These are phyloP conservation scores for Gastrodia elata DNA, from an alignment of 106 monocot genomes.

Conservation along the genomic window DNA sequence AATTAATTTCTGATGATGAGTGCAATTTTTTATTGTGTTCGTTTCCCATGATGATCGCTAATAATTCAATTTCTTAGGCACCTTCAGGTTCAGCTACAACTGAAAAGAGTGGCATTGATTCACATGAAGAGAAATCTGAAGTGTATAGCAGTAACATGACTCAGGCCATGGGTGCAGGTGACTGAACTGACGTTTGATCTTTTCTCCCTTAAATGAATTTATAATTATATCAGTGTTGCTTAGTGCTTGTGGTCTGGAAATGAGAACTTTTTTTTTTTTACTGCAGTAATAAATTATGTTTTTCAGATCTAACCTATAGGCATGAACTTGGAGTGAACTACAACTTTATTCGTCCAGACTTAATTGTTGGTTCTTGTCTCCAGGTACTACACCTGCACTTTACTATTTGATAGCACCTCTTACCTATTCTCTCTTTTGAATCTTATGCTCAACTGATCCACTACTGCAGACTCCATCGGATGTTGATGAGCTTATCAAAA, in stretches of 20 bases:
- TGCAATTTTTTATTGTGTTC: neutral
- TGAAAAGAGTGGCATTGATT: slow-evolving; percentile 38
- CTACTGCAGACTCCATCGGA: slow-evolving; percentile 65
- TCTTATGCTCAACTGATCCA: slow-evolving; percentile 1
- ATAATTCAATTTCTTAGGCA: slow-evolving; percentile 33
- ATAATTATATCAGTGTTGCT: neutral
- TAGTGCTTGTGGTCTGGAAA: neutral
- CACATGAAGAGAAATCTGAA: slow-evolving; percentile 55
- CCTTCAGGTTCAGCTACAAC: slow-evolving; percentile 32
- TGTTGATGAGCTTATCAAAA: slow-evolving; percentile 83
- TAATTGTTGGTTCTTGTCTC: slow-evolving; percentile 94
- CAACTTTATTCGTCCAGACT: slow-evolving; percentile 78
- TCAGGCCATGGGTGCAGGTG: slow-evolving; percentile 96
- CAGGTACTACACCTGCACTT: slow-evolving; percentile 41
- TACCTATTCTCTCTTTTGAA: neutral
- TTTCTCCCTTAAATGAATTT: neutral
- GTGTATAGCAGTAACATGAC: slow-evolving; percentile 85
- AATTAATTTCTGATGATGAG: neutral
- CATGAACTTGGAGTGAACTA: slow-evolving; percentile 98
- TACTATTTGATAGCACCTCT: neutral
- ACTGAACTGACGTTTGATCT: slow-evolving; percentile 9
- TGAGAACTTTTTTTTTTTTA: neutral
- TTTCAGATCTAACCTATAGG: slow-evolving; percentile 76
- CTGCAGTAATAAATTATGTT: slow-evolving; percentile 1
- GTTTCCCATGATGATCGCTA: neutral